phyloP scores from a whole-genome alignment of 2,329 filamentous ascomycete species.

The Colletotrichum lupini region DNA sequence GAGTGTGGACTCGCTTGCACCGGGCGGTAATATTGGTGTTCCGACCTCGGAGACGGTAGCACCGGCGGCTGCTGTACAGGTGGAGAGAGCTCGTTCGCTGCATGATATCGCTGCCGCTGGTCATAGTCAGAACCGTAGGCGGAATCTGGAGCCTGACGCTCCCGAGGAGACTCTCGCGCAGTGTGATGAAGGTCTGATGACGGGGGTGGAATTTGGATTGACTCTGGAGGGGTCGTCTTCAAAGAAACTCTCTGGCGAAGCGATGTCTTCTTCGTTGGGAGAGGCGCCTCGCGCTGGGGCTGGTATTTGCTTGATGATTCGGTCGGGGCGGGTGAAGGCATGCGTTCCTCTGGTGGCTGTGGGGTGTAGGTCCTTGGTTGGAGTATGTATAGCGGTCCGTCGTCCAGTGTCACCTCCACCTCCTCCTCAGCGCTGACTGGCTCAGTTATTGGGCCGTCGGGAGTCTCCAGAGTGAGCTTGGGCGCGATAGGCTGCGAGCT shows the following conservation, averaged over 20 bases:
- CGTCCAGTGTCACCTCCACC: slow-evolving; percentile 39
- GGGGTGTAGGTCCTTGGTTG: slow-evolving; percentile 70
- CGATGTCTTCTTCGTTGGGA: slow-evolving; percentile 52
- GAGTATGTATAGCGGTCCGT: slow-evolving; percentile 61
- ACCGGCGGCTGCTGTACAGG: slow-evolving; percentile 52
- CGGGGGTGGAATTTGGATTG: slow-evolving; percentile 64
- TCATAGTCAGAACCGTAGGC: slow-evolving; percentile 62
- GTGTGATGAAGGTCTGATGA: slow-evolving; percentile 48
- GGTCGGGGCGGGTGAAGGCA: slow-evolving; percentile 58
- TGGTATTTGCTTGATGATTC: slow-evolving; percentile 38
- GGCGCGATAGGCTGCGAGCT: slow-evolving; percentile 18
- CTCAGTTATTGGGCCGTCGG: slow-evolving; percentile 17
- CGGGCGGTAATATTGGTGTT: slow-evolving; percentile 69
- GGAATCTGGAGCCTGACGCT: slow-evolving; percentile 51
- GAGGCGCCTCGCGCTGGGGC: slow-evolving; percentile 37
- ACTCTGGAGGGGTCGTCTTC: slow-evolving; percentile 62
- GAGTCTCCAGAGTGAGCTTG: slow-evolving; percentile 29
- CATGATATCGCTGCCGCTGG: slow-evolving; percentile 39
- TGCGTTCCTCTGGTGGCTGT: slow-evolving; percentile 54
- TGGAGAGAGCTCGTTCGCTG: slow-evolving; percentile 47
- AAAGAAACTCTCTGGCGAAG: slow-evolving; percentile 65
- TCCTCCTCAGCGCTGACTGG: slow-evolving; percentile 16
- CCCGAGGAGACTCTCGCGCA: slow-evolving; percentile 14
- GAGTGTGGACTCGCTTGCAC: slow-evolving; percentile 73
- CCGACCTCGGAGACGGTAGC: slow-evolving; percentile 61